These are phyloP conservation scores for Penicillium sp. DNA, from an alignment of 2,329 filamentous ascomycete species.

Conservation along the genomic window DNA sequence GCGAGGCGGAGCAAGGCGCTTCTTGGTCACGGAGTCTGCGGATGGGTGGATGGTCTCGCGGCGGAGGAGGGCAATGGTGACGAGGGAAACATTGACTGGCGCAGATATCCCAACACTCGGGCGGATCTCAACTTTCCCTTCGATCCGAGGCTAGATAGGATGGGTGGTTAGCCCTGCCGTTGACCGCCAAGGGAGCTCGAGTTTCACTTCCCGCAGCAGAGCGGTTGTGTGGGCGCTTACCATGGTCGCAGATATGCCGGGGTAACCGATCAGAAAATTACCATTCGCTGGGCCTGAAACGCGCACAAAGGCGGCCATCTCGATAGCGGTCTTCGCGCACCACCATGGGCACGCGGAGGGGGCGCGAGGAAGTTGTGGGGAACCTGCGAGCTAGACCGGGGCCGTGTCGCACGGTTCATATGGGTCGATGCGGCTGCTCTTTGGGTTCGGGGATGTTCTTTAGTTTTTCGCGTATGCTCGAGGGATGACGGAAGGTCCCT, in stretches of 20 bases:
- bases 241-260: constrained; percentile 94
- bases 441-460: not conserved
- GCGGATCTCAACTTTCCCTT: constrained; percentile 95
- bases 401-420: constrained; percentile 29
- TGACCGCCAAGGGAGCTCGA: not conserved
- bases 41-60: constrained; percentile 96
- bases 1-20: constrained; percentile 82
- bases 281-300: constrained; percentile 97
- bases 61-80: constrained; percentile 89
- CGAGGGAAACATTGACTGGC: constrained; percentile 85
- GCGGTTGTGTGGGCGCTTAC: constrained; percentile 57
- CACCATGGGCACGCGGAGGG: constrained; percentile 40
- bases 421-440: constrained; percentile 9
- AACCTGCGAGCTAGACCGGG: constrained; percentile 25
- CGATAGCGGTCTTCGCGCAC: constrained; percentile 40
- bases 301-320: constrained; percentile 80
- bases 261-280: constrained; percentile 94
- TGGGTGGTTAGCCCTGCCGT: not conserved
- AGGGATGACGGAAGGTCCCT: not conserved
- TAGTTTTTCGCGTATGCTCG: not conserved
- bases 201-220: not conserved
- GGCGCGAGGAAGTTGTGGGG: constrained; percentile 27
- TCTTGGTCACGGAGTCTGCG: constrained; percentile 90
- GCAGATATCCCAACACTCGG: constrained; percentile 82
- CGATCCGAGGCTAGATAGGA: constrained; percentile 75